Conservation (phyloP, 2,329 filamentous ascomycete genomes). For the Penicillium sp. region DNA sequence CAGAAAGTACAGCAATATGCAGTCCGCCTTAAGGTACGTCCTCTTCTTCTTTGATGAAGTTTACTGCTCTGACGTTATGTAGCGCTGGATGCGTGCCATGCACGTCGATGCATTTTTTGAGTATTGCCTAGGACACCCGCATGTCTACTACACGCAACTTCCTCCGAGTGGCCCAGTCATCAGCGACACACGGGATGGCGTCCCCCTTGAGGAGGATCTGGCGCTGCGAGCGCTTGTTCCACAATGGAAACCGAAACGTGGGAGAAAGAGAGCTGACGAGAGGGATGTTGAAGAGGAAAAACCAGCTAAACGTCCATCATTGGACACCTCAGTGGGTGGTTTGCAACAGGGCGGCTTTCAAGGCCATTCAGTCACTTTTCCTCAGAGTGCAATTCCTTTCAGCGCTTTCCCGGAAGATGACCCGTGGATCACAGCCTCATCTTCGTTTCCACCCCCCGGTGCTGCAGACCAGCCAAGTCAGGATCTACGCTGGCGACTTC, state of each 20-base stretch:
- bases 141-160: slow-evolving; percentile 73
- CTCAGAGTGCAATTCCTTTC: slow-evolving; percentile 48
- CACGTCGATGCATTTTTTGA: slow-evolving; percentile 94
- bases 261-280: slow-evolving; percentile 57
- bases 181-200: slow-evolving; percentile 67
- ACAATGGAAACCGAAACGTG: slow-evolving; percentile 59
- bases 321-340: slow-evolving; percentile 50
- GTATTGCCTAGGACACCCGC: slow-evolving; percentile 70
- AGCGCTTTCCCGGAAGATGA: slow-evolving; percentile 52
- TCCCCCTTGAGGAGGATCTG: slow-evolving; percentile 80
- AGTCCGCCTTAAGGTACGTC: slow-evolving; percentile 73
- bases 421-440: slow-evolving; percentile 35
- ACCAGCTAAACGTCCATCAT: slow-evolving; percentile 54
- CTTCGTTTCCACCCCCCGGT: slow-evolving; percentile 38
- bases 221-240: slow-evolving; percentile 78
- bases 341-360: slow-evolving; percentile 40
- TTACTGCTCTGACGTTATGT: slow-evolving; percentile 9
- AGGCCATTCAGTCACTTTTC: slow-evolving; percentile 45
- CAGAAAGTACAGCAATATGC: slow-evolving; percentile 96
- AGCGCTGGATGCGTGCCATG: slow-evolving; percentile 97
- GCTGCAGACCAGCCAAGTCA: slow-evolving; percentile 23
- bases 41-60: background rate
- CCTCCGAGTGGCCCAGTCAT: slow-evolving; percentile 60
- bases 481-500: slow-evolving; percentile 44
- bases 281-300: slow-evolving; percentile 54